These are phyloP conservation scores for Metschnikowia noctiluminum DNA, from an alignment of 805 yeast genomes.

Conservation along the genomic window DNA sequence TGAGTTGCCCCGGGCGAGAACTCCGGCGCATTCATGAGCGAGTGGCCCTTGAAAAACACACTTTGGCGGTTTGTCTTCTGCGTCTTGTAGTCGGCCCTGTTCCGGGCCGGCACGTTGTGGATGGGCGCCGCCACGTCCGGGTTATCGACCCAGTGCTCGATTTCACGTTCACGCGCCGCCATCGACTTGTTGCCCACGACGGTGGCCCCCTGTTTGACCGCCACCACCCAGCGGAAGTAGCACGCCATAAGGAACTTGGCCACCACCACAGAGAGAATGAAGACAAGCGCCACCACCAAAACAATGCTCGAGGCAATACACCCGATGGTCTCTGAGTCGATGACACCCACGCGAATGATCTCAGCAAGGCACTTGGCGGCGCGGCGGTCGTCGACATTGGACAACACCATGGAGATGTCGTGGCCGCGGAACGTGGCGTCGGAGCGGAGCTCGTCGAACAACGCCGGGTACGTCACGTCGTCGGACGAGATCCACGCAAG, in stretches of 20 bases:
- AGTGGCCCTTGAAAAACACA: slow-evolving; percentile 36
- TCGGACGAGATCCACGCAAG: slow-evolving; percentile 70
- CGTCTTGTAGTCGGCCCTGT: slow-evolving; percentile 48
- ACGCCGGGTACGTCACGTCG: slow-evolving; percentile 67
- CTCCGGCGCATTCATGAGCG: slow-evolving; percentile 8
- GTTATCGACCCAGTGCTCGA: slow-evolving; percentile 86
- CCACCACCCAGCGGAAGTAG: slow-evolving; percentile 80
- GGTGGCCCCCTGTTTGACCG: slow-evolving; percentile 70
- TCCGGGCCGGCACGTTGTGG: slow-evolving; percentile 46
- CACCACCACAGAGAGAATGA: slow-evolving; percentile 77
- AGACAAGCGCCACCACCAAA: slow-evolving; percentile 72
- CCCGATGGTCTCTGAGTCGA: slow-evolving; percentile 88
- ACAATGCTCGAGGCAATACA: slow-evolving; percentile 90
- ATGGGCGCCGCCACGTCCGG: slow-evolving; percentile 25
- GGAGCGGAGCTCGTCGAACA: slow-evolving; percentile 61
- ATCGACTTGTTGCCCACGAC: slow-evolving; percentile 55
- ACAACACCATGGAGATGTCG: slow-evolving; percentile 74
- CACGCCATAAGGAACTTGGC: slow-evolving; percentile 82
- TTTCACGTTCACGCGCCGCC: slow-evolving; percentile 59
- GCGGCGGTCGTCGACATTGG: slow-evolving; percentile 61
- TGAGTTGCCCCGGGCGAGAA: no score
- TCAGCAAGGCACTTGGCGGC: slow-evolving; percentile 82
- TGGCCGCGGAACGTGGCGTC: slow-evolving; percentile 62
- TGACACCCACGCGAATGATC: slow-evolving; percentile 81
- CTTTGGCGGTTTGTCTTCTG: slow-evolving; percentile 38